A percentile compares a stretch with the other conserved stretches of the same genome.
Conservation (phyloP, 768 basidiomycete genomes). For the Pulveroboletus sp. region DNA sequence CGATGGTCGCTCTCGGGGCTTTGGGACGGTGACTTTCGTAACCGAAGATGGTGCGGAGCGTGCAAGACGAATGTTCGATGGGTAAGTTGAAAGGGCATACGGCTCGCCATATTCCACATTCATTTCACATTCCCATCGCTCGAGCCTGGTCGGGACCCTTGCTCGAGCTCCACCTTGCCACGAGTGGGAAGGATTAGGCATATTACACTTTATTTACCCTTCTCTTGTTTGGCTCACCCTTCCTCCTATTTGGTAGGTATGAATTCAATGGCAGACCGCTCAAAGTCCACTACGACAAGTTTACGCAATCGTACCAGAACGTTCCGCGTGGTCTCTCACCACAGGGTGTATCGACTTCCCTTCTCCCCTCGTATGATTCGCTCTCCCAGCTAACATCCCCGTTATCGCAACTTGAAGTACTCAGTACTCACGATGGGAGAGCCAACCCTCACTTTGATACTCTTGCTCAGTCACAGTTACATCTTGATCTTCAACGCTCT, state of each 20-base stretch:
- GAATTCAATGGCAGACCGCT: slow-evolving; percentile 84
- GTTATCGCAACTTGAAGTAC: slow-evolving; percentile 22
- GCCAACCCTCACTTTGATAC: slow-evolving; percentile 20
- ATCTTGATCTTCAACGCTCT: slow-evolving; percentile 24
- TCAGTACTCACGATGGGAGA: slow-evolving; percentile 22
- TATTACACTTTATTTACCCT: not conserved
- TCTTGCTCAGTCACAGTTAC: slow-evolving; percentile 21
- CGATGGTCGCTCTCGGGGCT: slow-evolving; percentile 87
- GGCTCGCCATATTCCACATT: not conserved
- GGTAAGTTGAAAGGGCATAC: slow-evolving; percentile 46
- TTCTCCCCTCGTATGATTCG: slow-evolving; percentile 20
- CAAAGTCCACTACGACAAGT: slow-evolving; percentile 91
- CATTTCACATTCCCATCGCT: not conserved
- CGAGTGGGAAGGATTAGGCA: not conserved
- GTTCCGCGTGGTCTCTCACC: slow-evolving; percentile 21
- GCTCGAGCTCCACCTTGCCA: not conserved
- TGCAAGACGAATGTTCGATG: slow-evolving; percentile 86
- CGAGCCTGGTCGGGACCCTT: not conserved
- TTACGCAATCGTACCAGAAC: slow-evolving; percentile 39
- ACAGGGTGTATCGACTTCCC: slow-evolving; percentile 10
- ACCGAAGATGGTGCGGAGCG: slow-evolving; percentile 79
- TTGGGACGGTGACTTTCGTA: slow-evolving; percentile 87
- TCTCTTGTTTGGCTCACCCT: slow-evolving; percentile 1
- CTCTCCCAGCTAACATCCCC: slow-evolving; percentile 20
- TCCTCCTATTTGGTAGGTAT: slow-evolving; percentile 44